Base-by-base conservation (phyloP, 1,284 basidiomycete genomes). In the Kalmanozyma brasiliensis region DNA sequence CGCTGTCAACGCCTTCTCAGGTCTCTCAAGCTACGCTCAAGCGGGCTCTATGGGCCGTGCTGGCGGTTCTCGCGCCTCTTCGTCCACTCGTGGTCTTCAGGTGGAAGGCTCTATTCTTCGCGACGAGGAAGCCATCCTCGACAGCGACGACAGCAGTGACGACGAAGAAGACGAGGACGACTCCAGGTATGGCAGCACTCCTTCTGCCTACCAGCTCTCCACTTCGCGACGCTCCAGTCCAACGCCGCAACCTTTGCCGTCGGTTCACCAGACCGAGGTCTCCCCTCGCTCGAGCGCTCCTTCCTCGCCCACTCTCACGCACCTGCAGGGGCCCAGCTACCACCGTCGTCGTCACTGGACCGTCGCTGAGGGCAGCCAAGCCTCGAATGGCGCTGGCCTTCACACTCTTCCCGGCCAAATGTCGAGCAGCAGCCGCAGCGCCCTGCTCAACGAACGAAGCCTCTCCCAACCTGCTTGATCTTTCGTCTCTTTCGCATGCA, bases 91-190 rank as follows among this genome's bases (percentile, higher is more conserved):
- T 1, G 65, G 65, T 6, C 46, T 68, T 17, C 59, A 62, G 49
- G 59, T 68, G 10, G 65, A 63, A 40, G 65, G 65, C 24, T 59
- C 55, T 20, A 68, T 68, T 23, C 51, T 68, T 13, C 59, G 65
- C 20, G 65, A 62, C 20, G 52, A 62, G 36, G 59, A 62, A 23
- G 59, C 59, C 2, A 49, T 62, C 32, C 52, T 62, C 38, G 36
- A 49, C 37, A 62, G 59, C 48, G 59, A 68, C 46, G 55, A 64
- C 26, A 55, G 52, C 49, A 49, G 43, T 20, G 48, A 51, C 34
- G 43, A 40, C 4, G 11, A 29, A 2, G 47, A 49, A 16, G 43
- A 58, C 13, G 49, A 61, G n/a, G 52, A 61, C 13, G 40, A 42
- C 14, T 46, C 43, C 40, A 11, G 34, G 13, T 30, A 41, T 35